phyloP scores from a whole-genome alignment of 2,329 filamentous ascomycete species.

The Paecilomyces dactylethromorphus region DNA sequence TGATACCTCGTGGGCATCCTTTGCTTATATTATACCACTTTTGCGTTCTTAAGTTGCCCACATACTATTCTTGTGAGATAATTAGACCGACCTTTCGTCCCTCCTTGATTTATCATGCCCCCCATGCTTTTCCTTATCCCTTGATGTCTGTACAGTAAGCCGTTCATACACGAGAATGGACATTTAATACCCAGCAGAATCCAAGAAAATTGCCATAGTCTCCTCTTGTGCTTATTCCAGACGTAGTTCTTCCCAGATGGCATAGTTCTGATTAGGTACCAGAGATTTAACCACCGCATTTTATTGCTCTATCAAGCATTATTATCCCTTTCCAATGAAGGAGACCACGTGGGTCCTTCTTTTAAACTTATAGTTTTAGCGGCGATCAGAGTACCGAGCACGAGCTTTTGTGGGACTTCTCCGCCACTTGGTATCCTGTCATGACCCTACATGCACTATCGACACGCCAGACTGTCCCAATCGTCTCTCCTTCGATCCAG shows the following conservation, averaged over 20 bases:
- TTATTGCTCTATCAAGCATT: neutral
- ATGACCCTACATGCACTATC: neutral
- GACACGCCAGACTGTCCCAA: neutral
- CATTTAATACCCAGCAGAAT: neutral
- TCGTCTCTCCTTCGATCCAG: neutral
- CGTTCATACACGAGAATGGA: neutral
- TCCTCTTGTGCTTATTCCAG: neutral
- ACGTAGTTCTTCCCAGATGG: neutral
- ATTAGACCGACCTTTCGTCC: neutral
- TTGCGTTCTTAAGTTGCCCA: neutral
- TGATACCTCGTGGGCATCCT: neutral
- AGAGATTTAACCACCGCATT: neutral
- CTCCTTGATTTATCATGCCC: neutral
- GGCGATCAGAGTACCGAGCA: neutral
- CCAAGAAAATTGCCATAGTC: neutral
- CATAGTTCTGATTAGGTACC: neutral
- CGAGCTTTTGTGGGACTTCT: neutral
- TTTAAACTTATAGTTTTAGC: neutral
- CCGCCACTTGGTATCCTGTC: neutral
- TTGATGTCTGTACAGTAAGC: neutral
- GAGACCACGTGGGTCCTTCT: neutral
- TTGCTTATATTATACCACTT: neutral
- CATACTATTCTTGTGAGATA: neutral
- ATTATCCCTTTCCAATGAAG: neutral
- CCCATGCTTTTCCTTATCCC: neutral